These are phyloP conservation scores for Rhynchosporium secalis DNA, from an alignment of 2,329 filamentous ascomycete species.

Conservation along the genomic window DNA sequence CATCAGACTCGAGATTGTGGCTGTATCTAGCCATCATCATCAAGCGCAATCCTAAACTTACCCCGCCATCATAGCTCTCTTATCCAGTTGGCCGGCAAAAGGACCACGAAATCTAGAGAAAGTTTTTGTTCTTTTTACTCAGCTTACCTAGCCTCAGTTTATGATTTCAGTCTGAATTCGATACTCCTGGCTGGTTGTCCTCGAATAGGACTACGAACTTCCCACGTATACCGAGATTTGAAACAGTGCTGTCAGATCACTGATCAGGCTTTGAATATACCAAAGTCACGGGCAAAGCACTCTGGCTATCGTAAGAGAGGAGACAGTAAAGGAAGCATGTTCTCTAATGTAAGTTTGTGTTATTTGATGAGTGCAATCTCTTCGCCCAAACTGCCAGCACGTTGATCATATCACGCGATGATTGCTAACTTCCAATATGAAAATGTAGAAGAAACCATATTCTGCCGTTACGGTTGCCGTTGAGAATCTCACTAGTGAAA, in stretches of 20 bases:
- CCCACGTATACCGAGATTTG: not conserved
- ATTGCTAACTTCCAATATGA: slow-evolving; percentile 1
- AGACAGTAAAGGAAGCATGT: not conserved
- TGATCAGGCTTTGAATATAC: not conserved
- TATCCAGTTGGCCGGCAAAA: not conserved
- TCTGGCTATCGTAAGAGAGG: not conserved
- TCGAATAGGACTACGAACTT: not conserved
- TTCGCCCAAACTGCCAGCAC: not conserved
- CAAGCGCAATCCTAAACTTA: no score
- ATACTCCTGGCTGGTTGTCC: not conserved
- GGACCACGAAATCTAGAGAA: not conserved
- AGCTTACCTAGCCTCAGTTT: not conserved
- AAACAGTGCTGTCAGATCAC: not conserved
- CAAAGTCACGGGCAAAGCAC: not conserved
- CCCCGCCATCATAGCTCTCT: not conserved
- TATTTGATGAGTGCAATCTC: not conserved
- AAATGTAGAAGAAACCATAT: slow-evolving; percentile 74
- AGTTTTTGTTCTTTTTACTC: not conserved
- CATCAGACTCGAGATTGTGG: no score
- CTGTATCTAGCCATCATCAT: no score
- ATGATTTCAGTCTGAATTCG: not conserved
- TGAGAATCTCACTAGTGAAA: slow-evolving; percentile 85
- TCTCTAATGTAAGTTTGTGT: slow-evolving; percentile 14
- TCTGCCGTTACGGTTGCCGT: slow-evolving; percentile 91
- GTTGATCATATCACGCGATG: not conserved